Base-by-base conservation (phyloP, 1,284 basidiomycete genomes). In the Neolentinus lepideus region DNA sequence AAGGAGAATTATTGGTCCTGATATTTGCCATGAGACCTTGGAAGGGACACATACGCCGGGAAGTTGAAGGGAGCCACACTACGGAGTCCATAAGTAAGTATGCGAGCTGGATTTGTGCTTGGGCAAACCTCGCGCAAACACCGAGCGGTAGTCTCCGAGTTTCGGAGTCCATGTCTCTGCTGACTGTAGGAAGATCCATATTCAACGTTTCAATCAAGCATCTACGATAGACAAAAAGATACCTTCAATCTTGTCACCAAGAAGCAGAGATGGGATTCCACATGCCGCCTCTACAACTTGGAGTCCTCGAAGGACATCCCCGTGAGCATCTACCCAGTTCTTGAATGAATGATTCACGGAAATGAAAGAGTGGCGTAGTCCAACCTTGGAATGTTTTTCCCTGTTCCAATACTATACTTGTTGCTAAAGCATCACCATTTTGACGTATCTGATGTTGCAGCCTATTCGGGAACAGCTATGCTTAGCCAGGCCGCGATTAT, bases 81-180 rank as follows among this genome's bases (percentile, higher is more conserved):
- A 53, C 62, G 69, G 24, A 62, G 54, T 68, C 51, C 62, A 52
- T 65, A 35, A 50, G 19, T 48, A 56, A 36, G n/a, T 57, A 19
- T 63, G 56, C 35, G 45, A 54, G 48, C 2, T 22, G 51, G 26
- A 35, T n/a, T n/a, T 33, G 57, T 53, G 50, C 51, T n/a, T 54
- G 25, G 57, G 69, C 43, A n/a, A 52, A 82, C 84, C 83, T 87
- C 57, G 90, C 81, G 60, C 88, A 91, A 35, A 92, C 88, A 59
- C 90, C 89, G 21, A 94, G 73, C 3, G 92, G 90, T 33, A 91
- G 70, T 59, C 83, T 82, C 48, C 93, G 81, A 22, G 88, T 87
- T 58, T 91, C 87, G 9, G 96, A 98, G 69, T 98, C 96, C 96
- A 98, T 99, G 67, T 98, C 94, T 71, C 88, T 94, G 71, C 90